A percentile compares a stretch with the other conserved stretches of the same genome.
phyloP scores from a whole-genome alignment of 345 rosid species.

The Aquilaria malaccensis region DNA sequence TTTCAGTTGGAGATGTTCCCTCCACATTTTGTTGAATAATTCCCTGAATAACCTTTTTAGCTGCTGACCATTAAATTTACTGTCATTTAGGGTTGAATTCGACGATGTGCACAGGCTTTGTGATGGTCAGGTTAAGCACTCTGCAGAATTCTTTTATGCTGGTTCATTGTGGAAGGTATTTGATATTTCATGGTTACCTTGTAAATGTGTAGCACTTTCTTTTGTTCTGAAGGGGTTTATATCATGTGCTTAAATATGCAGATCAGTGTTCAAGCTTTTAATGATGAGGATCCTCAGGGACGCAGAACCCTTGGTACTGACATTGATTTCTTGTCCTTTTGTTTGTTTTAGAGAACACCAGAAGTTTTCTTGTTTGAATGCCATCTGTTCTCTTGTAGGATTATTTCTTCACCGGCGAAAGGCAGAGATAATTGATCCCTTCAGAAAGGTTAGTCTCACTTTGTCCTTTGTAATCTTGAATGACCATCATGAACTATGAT shows the following conservation, averaged over 20 bases:
- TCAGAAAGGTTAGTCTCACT: conserved; percentile 57
- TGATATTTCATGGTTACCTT: not conserved
- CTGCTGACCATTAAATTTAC: not conserved
- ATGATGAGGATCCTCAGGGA: conserved; percentile 97
- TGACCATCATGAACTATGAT: not conserved
- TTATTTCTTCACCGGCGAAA: conserved; percentile 91
- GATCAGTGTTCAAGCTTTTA: conserved; percentile 95
- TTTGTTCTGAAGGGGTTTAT: conserved; percentile 12
- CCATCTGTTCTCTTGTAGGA: conserved; percentile 37
- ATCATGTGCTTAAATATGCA: conserved; percentile 22
- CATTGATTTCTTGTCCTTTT: not conserved
- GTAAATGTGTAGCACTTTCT: conserved; percentile 1
- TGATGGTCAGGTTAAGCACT: conserved; percentile 97
- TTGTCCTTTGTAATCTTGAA: conserved; percentile 4
- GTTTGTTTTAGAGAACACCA: not conserved
- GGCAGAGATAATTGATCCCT: conserved; percentile 69
- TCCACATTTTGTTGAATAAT: not conserved
- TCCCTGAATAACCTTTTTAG: too few relatives aligned
- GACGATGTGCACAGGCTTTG: conserved; percentile 81
- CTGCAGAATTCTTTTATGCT: conserved; percentile 83
- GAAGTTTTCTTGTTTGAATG: too few relatives aligned
- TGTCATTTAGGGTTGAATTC: conserved; percentile 63
- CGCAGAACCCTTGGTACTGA: conserved; percentile 78
- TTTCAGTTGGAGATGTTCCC: not conserved
- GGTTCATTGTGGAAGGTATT: conserved; percentile 99